Base-by-base conservation (phyloP, 106 monocot species). In the Agapanthus africanus region DNA sequence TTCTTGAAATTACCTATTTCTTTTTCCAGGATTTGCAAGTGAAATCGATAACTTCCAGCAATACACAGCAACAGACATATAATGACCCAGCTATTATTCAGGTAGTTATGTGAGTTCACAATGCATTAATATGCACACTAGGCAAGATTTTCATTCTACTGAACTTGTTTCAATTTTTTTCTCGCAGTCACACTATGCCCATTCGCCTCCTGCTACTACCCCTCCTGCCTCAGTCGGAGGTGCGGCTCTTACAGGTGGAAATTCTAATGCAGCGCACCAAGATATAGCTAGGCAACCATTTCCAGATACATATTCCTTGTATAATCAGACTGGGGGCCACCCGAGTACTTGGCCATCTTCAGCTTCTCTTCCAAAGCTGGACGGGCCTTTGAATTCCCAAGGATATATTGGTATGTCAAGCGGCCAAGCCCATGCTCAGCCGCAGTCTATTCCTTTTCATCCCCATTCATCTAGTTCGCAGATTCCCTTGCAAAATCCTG, bases 11-110 rank as follows among this genome's bases (percentile, higher is more conserved):
- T 61, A n/a, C n/a, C 19, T 36, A 19, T 36, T 44, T 47, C 13
- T 13, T 30, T 30, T 25, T 6, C 11, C 38, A 88, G 91, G 91
- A 92, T 74, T 70, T 92, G 62, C 88, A 85, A 72, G 88, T 92
- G 9, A 92, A 88, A 40, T 88, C 87, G n/a, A 73, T 80, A 30
- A 79, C 87, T 62, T 78, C 87, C 66, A 68, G 37, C 67, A 81
- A 71, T 66, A 14, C 66, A 40, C 40, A 69, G 39, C 69, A 78
- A 63, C 66, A 71, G 2, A 71, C 82, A 65, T 82, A 81, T 73
- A 79, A 82, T 81, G 94, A 95, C 64, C 91, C 94, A 73, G 91
- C 94, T 30, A 95, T 91, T 42, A 88, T 91, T 71, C 91, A 95
- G 85, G 91, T 90, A 80, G 47, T 18, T 41, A 44, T 36, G 28